Percentiles rank a stretch among this genome's conserved stretches.
Evolutionary conservation across 2,329 filamentous ascomycete species (phyloP).

Genomic region (Colletotrichum incanum): DNA sequence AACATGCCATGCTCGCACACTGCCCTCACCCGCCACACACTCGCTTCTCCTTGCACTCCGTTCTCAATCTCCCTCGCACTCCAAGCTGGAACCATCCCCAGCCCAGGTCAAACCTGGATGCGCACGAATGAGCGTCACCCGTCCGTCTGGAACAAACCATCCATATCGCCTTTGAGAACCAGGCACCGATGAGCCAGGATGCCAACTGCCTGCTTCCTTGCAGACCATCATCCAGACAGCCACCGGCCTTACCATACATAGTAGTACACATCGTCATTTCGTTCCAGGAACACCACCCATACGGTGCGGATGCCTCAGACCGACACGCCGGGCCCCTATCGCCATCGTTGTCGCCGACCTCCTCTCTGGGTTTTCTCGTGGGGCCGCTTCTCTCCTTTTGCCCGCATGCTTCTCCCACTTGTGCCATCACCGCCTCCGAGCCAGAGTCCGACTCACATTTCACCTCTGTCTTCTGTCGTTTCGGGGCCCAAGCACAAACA

Average conservation of each 20-base stretch:
- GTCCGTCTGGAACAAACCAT: neutral
- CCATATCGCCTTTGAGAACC: neutral
- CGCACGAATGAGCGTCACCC: neutral
- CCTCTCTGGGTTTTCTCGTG: neutral
- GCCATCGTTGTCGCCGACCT: neutral
- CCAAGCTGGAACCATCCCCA: neutral
- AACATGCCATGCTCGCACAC: neutral
- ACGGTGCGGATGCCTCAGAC: neutral
- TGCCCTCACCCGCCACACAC: neutral
- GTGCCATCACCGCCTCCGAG: neutral
- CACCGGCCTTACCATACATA: too few relatives aligned
- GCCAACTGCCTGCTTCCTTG: neutral
- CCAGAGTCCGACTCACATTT: neutral
- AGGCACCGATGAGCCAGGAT: neutral
- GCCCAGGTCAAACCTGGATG: neutral
- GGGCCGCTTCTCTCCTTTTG: neutral
- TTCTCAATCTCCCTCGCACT: neutral
- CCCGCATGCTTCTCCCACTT: too few relatives aligned
- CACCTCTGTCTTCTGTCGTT: conserved; percentile 16
- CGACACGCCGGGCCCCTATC: neutral
- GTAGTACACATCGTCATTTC: neutral
- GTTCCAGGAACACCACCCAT: neutral
- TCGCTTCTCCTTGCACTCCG: neutral
- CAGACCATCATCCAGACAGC: neutral
- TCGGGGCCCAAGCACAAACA: conserved; percentile 39